Base-by-base conservation (phyloP, 2,329 filamentous ascomycete genomes). In the Talaromyces sp. region DNA sequence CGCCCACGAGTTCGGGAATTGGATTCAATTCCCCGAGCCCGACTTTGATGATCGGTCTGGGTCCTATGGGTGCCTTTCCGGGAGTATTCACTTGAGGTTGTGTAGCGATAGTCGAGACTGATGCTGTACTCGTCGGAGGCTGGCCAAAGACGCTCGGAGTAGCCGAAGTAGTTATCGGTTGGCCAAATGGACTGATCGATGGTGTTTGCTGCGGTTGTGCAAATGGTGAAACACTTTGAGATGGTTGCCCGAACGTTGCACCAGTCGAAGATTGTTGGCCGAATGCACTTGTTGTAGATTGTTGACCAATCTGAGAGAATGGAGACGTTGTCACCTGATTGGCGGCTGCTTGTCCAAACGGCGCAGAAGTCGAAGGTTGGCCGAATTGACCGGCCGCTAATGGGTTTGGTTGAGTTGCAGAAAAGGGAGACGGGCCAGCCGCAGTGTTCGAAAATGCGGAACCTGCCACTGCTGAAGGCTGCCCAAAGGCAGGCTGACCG, bases 331-430 rank as follows among this genome's bases (percentile, higher is more conserved):
- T 63, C 19, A 70, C 67, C 52, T 71, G 70, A 13, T 71, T 75
- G 11, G 22, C 22, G 66, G 71, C 67, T 22, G 79, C 70, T 63
- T 80, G 79, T 2, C 83, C 80, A 67, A 87, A 86, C 2, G 78
- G 74, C 49, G 64, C 43, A 14, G 35, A 31, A n/a, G 45, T 43
- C 24, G 52, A 49, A 24, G 61, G 37, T 27, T 66, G 65, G 22
- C 62, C 62, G 58, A 66, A 64, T 14, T 24, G 19, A 33, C 54
- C 56, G 6, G 45, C 52, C 43, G 61, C 56, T 22, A 64, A 50
- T 24, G 61, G 65, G 19, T 62, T 64, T 11, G 62, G 37, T 50
- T 62, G 65, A 16, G 57, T 64, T 27, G 49, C 49, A 2, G 82
- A 80, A 67, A 87, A 86, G 2, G 78, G 74, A 43, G 77, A 74